Percentiles rank a stretch among this genome's conserved stretches.
Evolutionary conservation across 331 rosid species (phyloP).

Genomic region (Rosa hybrid): DNA sequence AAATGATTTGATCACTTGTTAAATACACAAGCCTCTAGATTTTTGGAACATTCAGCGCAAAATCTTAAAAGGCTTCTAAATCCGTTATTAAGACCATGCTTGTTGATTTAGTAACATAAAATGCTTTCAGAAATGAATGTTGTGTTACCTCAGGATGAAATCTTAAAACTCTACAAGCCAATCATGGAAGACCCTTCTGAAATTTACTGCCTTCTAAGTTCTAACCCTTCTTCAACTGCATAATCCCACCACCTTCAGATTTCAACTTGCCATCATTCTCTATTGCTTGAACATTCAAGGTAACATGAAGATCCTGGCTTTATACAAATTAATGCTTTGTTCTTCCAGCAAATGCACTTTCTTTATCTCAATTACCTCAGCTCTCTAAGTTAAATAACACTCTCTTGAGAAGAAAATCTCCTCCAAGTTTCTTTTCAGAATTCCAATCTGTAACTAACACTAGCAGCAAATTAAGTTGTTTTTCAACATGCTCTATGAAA

Average conservation of each 20-base stretch:
- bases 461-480: constrained; percentile 56
- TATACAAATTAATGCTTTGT: constrained; percentile 49
- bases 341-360: constrained; percentile 51
- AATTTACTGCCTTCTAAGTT: background rate
- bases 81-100: too few relatives aligned
- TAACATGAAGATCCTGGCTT: constrained; percentile 67
- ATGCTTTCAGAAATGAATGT: too few relatives aligned
- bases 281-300: constrained; percentile 36
- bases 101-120: too few relatives aligned
- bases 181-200: constrained; percentile 47
- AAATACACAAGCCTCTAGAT: too few relatives aligned
- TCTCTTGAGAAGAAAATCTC: constrained; percentile 60
- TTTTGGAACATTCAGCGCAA: too few relatives aligned
- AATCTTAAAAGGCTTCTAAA: too few relatives aligned
- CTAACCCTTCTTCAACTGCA: constrained; percentile 12
- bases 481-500: constrained; percentile 67
- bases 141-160: constrained; percentile 67
- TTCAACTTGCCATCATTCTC: constrained; percentile 32
- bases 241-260: constrained; percentile 30
- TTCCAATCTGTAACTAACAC: constrained; percentile 86
- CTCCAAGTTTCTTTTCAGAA: constrained; percentile 66
- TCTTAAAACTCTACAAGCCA: constrained; percentile 46
- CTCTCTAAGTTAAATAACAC: constrained; percentile 19
- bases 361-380: constrained; percentile 63
- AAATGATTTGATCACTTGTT: too few relatives aligned